These are phyloP conservation scores for Picea engelmannii DNA, from an alignment of 83 land plant species.

Conservation along the genomic window DNA sequence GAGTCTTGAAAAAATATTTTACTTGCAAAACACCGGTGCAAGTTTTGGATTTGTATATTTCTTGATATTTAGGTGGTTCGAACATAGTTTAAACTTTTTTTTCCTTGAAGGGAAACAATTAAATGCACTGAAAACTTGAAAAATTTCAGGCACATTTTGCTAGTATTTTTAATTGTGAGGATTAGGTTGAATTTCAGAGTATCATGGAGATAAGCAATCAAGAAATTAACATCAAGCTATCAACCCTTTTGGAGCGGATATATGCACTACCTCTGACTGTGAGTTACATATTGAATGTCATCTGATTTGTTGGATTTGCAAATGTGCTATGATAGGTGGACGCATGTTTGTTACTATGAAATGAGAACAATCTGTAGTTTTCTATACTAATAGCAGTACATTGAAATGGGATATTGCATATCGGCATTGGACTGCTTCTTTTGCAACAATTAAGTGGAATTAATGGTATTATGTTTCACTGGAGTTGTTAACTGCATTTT, in stretches of 20 bases:
- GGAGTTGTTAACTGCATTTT: conserved; percentile 9
- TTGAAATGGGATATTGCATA: no score
- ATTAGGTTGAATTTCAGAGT: no score
- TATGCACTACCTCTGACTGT: conserved; percentile 10
- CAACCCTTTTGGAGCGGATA: neutral
- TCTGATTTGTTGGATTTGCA: neutral
- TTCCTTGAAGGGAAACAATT: no score
- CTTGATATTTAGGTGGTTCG: no score
- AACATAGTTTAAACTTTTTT: no score
- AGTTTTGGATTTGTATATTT: no score
- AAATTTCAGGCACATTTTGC: no score
- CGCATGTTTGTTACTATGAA: neutral
- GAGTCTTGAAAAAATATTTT: no score
- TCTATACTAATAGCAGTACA: neutral
- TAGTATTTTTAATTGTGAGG: no score
- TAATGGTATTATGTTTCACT: conserved; percentile 67
- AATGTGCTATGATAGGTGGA: neutral
- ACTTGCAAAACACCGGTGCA: no score
- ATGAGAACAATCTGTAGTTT: neutral
- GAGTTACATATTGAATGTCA: neutral
- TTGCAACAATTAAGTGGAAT: conserved; percentile 69
- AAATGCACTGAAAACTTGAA: no score
- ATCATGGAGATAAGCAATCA: conserved; percentile 6
- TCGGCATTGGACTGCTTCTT: conserved; percentile 61
- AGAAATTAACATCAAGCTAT: neutral